These are phyloP conservation scores for Primulina tabacum DNA, from an alignment of 257 asterid species.

Conservation along the genomic window DNA sequence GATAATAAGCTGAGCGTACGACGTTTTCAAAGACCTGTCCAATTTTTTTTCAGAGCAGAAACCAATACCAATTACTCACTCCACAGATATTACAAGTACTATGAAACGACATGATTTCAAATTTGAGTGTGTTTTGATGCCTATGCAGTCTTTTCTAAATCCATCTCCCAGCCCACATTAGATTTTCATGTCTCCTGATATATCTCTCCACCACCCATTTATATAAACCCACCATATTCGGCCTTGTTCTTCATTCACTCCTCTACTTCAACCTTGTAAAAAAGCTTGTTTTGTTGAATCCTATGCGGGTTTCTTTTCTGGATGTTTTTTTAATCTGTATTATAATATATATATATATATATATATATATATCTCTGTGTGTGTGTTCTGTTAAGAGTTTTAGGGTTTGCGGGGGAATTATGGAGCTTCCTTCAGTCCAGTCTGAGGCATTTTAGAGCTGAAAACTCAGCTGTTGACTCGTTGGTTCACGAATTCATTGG, in stretches of 20 bases:
- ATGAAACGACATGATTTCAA: not conserved
- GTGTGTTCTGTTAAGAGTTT: not conserved
- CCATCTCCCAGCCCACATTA: slow-evolving; percentile 29
- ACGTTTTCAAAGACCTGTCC: slow-evolving; percentile 23
- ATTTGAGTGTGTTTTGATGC: slow-evolving; percentile 14
- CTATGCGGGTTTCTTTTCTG: not conserved
- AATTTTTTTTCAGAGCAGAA: not conserved
- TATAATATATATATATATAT: too few relatives aligned
- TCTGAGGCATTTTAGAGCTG: slow-evolving; percentile 38
- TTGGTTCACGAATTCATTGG: slow-evolving; percentile 61
- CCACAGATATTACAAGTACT: not conserved
- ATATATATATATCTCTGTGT: too few relatives aligned
- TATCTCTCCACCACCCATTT: slow-evolving; percentile 15
- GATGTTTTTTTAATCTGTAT: too few relatives aligned
- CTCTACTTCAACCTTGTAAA: not conserved
- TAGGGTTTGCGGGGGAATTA: slow-evolving; percentile 29
- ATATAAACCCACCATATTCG: not conserved
- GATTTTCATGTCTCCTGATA: slow-evolving; percentile 45
- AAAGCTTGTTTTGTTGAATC: not conserved
- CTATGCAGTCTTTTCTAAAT: slow-evolving; percentile 31
- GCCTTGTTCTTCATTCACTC: not conserved
- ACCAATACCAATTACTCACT: not conserved
- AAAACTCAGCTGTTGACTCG: slow-evolving; percentile 80
- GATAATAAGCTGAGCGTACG: slow-evolving; percentile 32
- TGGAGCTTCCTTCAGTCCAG: slow-evolving; percentile 92